Evolutionary conservation across 805 yeast species (phyloP), one percentile per base, ranked within the genome.

Genomic region (Lachancea nothofagi): DNA sequence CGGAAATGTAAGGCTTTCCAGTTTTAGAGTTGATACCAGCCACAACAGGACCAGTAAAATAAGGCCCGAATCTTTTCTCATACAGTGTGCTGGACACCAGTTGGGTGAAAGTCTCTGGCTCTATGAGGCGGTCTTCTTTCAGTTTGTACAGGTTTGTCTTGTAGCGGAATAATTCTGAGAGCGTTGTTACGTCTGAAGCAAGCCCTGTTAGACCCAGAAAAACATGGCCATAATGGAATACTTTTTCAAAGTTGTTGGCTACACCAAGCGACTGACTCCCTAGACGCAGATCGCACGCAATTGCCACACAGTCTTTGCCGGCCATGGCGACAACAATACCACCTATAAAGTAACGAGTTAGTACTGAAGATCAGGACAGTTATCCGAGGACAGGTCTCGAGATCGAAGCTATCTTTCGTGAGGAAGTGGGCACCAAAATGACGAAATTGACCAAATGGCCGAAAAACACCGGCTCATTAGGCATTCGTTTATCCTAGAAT

Each of bases 281-380:
- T 46, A 93, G 71, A 56, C 97, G 80, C 58, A 93, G 71, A 66
- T 93, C 99, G 54, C 93, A 82, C 3, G 97, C 99, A 55, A 93
- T 88, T 22, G 97, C 98, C 41, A 93, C 89, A 71, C 99, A 93
- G 53, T 88, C 97, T 60, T 94, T 89, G 55, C 99, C 99, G 19
- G 82, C 82, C 99, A 93, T 93, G 49, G 98, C 98, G 24, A 94
- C 95, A 38, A 95, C 96, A 48, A 95, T 75, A 66, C 99, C 98
- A 67, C 97, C 87, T 62, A 41, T 22, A 28, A 27, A 23, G 14
- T 19, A 33, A 9, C 32, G 31, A 12, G 45, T 56, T 45, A 54
- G 54, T 49, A 43, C 2, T 3, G 9, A n/a, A 21, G 14, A 21
- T 4, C 3, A 10, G 5, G 6, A 17, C 33, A 10, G 20, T 4